Percentiles rank a stretch among this genome's conserved stretches.
phyloP scores from a whole-genome alignment of 768 basidiomycete species.

The Cantharellus anzutake region DNA sequence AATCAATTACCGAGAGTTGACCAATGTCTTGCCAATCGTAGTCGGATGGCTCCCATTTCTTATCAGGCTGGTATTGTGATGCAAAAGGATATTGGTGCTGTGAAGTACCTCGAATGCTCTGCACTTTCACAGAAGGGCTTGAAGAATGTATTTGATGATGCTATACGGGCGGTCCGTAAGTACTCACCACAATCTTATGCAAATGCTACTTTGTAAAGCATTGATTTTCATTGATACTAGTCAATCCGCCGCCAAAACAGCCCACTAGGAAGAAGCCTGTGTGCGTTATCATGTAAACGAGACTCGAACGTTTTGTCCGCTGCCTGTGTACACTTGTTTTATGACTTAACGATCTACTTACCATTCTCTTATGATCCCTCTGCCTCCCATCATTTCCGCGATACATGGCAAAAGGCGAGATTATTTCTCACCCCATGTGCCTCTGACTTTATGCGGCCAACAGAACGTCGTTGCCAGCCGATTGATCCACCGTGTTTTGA shows the following conservation, averaged over 20 bases:
- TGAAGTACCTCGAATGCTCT: slow-evolving; percentile 92
- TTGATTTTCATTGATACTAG: slow-evolving; percentile 20
- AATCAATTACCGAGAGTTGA: not conserved
- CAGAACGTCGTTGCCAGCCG: too few relatives aligned
- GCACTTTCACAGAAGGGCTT: slow-evolving; percentile 95
- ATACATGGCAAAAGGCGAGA: too few relatives aligned
- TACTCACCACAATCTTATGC: slow-evolving; percentile 11
- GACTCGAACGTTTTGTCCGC: not conserved
- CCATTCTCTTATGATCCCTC: too few relatives aligned
- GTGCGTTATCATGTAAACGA: slow-evolving; percentile 56
- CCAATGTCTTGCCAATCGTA: slow-evolving; percentile 14
- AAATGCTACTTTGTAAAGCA: not conserved
- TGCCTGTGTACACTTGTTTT: too few relatives aligned
- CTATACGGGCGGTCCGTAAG: slow-evolving; percentile 89
- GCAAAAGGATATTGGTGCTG: slow-evolving; percentile 85
- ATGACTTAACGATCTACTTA: too few relatives aligned
- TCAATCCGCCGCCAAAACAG: slow-evolving; percentile 51
- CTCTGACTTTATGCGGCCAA: too few relatives aligned
- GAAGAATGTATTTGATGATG: slow-evolving; percentile 98
- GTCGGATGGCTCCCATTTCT: slow-evolving; percentile 87
- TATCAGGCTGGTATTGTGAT: slow-evolving; percentile 83
- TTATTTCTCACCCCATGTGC: too few relatives aligned
- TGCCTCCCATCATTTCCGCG: too few relatives aligned
- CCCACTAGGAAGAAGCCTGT: slow-evolving; percentile 28
- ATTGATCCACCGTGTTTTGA: too few relatives aligned